These are phyloP conservation scores for Rhynchosporium agropyri DNA, from an alignment of 2,329 filamentous ascomycete species.

Conservation along the genomic window DNA sequence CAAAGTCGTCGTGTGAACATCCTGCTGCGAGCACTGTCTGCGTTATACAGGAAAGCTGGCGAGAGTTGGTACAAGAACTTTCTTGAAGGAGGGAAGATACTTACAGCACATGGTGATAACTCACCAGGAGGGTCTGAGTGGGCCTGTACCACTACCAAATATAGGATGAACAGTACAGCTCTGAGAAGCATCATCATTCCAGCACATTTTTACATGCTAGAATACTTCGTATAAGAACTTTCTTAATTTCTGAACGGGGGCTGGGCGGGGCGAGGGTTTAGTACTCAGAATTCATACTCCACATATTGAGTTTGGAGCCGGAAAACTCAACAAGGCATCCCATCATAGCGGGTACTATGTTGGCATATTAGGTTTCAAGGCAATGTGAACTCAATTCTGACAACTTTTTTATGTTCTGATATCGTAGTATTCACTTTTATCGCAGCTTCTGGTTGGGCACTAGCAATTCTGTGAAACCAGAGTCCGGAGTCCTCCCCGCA, in stretches of 20 bases:
- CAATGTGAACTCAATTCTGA: neutral
- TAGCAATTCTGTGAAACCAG: neutral
- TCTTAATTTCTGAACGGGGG: neutral
- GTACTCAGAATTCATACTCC: neutral
- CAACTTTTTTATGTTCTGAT: neutral
- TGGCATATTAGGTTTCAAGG: neutral
- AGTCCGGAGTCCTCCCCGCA: too few species aligned
- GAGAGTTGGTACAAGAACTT: neutral
- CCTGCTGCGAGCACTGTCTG: constrained; percentile 12
- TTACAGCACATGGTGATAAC: constrained; percentile 15
- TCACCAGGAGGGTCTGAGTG: neutral
- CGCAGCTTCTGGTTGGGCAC: neutral
- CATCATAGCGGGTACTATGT: neutral
- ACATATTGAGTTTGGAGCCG: neutral
- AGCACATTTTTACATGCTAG: neutral
- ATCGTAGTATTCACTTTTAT: too few species aligned
- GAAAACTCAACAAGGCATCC: neutral
- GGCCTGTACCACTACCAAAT: neutral
- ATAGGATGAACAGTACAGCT: neutral
- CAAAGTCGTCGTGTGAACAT: constrained; percentile 7
- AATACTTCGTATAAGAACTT: neutral
- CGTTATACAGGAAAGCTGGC: constrained; percentile 7
- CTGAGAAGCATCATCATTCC: constrained; percentile 8
- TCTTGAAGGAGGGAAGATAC: neutral
- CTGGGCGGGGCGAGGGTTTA: neutral